Evolutionary conservation across 169 alveolate genomes (phyloP), one percentile per base, ranked within the genome.

Genomic region (Eimeria tenella): DNA sequence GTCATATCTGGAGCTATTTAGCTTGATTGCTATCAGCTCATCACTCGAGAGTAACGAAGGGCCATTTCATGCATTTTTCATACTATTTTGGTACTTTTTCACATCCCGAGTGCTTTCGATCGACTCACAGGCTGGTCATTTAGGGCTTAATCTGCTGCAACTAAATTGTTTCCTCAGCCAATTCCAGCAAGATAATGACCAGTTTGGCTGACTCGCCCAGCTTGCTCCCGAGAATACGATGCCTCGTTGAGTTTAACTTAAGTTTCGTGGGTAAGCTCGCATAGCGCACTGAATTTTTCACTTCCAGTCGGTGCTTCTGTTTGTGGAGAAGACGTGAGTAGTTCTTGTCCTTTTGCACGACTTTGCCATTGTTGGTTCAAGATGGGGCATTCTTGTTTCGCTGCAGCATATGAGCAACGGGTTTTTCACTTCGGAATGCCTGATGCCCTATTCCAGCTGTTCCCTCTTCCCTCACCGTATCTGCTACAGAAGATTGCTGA

Each of bases 401-500:
- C 91, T 55, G 50, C 93, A 93, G 95, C 94, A 21, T 71, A 88
- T 52, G 96, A 94, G 90, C 94, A 81, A 49, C 83, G 96, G 49
- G 71, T 86, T 15, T 86, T 94, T 50, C 96, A 94, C 50, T 86
- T 87, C 25, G 96, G 87, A 56, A 63, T 73, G 71, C 96, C 94
- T 19, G 5, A 58, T 52, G 84, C 82, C 19, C 52, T 94, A 56
- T 13, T 55, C 49, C 86, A 94, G n/a, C 89, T 94, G 25, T 94
- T 88, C 71, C 94, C 81, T 53, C 79, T 70, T 71, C 87, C 77
- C 13, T 25, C 81, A 4, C 70, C 89, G 49, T 55, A 71, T 55
- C 25, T 65, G 50, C 95, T 93, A 56, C 77, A 93, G 58, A 65
- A 83, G 13, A 81, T 93, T n/a, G 95, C 95, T 7, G 63, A 70